Conservation (phyloP, 208 protist species). For the Zelonia costaricensis region DNA sequence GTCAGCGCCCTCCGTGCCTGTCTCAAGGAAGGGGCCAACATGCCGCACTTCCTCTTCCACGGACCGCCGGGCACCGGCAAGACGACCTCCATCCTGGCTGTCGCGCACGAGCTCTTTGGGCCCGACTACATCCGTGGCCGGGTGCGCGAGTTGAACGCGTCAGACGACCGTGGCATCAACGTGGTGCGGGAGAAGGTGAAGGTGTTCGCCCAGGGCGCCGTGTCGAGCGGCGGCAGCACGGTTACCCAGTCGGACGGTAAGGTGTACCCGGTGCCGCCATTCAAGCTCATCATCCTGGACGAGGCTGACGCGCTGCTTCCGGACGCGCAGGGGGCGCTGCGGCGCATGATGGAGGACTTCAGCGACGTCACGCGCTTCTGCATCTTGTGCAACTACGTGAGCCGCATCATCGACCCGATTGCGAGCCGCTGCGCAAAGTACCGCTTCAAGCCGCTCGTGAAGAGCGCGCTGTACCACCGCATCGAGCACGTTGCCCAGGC, state of each 20-base stretch:
- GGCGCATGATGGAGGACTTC: conserved; percentile 98
- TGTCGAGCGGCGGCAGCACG: conserved; percentile 52
- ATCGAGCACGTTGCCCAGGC: conserved; percentile 85
- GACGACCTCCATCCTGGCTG: conserved; percentile 98
- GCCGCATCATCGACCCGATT: conserved; percentile 99
- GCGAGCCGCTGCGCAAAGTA: conserved; percentile 99
- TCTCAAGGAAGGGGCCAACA: conserved; percentile 81
- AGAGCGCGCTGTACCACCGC: conserved; percentile 77
- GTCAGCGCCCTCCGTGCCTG: conserved; percentile 91
- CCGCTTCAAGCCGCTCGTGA: conserved; percentile 96
- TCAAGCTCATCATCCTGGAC: conserved; percentile 99
- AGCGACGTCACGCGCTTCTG: conserved; percentile 99
- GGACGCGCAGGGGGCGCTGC: conserved; percentile 98
- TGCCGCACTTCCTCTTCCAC: conserved; percentile 99
- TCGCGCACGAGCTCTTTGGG: conserved; percentile 98
- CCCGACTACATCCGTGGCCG: conserved; percentile 85
- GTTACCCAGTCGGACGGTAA: conserved; percentile 84
- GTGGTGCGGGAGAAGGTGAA: conserved; percentile 99
- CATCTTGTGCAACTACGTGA: conserved; percentile 99
- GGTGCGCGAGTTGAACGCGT: conserved; percentile 99
- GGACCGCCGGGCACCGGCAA: conserved; percentile 99
- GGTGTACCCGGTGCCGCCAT: conserved; percentile 87
- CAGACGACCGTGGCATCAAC: conserved; percentile 99
- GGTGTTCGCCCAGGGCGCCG: conserved; percentile 94
- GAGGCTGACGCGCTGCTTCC: conserved; percentile 99